Evolutionary conservation across 2,329 filamentous ascomycete species (phyloP).

Genomic region (Xylariaceae sp.): DNA sequence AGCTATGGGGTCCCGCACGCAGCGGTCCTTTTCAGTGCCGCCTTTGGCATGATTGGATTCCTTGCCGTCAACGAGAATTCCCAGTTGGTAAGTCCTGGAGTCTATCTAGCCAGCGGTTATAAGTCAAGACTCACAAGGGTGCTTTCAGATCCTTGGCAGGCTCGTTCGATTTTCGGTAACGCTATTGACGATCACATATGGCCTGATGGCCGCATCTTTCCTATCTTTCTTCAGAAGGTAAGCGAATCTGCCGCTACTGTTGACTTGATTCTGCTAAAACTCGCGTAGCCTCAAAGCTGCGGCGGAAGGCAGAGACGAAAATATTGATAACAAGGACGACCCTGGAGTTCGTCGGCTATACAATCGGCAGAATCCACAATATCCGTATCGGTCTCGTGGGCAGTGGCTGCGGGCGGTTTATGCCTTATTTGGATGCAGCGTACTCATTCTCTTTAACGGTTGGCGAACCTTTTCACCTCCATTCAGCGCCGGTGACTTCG

Average conservation of each 20-base stretch:
- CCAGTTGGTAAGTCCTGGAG: not conserved
- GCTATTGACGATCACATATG: constrained; percentile 12
- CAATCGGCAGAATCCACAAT: constrained; percentile 5
- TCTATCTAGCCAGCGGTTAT: not conserved
- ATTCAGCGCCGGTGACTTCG: constrained; percentile 9
- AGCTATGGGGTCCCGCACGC: constrained; percentile 8
- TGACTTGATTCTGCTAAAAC: not conserved
- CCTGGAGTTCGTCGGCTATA: not conserved
- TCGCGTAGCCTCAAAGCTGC: constrained; percentile 3
- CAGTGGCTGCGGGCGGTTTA: constrained; percentile 4
- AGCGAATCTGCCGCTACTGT: not conserved
- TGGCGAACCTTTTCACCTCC: constrained; percentile 7
- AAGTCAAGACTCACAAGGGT: not conserved
- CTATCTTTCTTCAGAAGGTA: constrained; percentile 8
- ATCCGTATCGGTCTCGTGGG: constrained; percentile 3
- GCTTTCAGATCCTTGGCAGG: constrained; percentile 6
- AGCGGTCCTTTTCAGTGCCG: constrained; percentile 1
- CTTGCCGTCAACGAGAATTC: constrained; percentile 5
- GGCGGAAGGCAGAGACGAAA: constrained; percentile 8
- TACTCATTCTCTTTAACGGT: constrained; percentile 8
- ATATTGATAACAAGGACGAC: constrained; percentile 13
- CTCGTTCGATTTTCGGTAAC: constrained; percentile 5
- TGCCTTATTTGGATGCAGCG: constrained; percentile 6
- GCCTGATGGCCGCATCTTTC: constrained; percentile 7
- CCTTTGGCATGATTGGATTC: constrained; percentile 7